Percentiles rank a stretch among this genome's conserved stretches.
Evolutionary conservation across 768 basidiomycete species (phyloP).

Genomic region (Tylopilus felleus): DNA sequence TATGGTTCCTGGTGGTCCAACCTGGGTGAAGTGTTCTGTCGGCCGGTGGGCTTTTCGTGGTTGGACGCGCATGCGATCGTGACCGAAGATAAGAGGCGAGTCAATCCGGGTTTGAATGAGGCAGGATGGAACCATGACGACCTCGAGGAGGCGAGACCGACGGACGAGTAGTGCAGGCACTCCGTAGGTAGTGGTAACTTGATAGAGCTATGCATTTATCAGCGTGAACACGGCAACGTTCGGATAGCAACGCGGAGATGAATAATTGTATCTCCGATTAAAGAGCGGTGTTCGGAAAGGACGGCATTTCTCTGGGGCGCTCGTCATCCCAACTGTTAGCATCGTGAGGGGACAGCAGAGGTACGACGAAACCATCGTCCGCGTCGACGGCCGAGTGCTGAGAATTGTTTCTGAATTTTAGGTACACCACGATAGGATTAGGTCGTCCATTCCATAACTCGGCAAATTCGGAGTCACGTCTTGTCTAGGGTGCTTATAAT

Average conservation of each 20-base stretch:
- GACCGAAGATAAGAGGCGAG: slow-evolving; percentile 67
- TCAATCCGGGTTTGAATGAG: slow-evolving; percentile 64
- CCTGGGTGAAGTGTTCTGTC: slow-evolving; percentile 69
- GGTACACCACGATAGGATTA: slow-evolving; percentile 12
- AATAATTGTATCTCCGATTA: slow-evolving; percentile 23
- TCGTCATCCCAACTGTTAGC: slow-evolving; percentile 9
- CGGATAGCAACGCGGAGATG: slow-evolving; percentile 17
- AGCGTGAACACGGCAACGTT: slow-evolving; percentile 9
- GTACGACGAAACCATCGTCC: slow-evolving; percentile 13
- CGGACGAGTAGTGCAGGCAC: slow-evolving; percentile 8
- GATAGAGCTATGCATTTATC: slow-evolving; percentile 1
- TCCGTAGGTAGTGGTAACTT: not conserved
- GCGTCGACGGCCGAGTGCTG: slow-evolving; percentile 9
- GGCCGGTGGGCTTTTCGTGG: slow-evolving; percentile 82
- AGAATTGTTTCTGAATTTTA: slow-evolving; percentile 6
- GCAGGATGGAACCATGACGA: slow-evolving; percentile 28
- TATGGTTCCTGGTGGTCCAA: slow-evolving; percentile 76
- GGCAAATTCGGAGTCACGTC: slow-evolving; percentile 33
- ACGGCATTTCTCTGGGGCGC: slow-evolving; percentile 25
- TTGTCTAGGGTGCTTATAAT: slow-evolving; percentile 13
- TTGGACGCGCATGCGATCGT: slow-evolving; percentile 56
- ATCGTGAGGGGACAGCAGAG: slow-evolving; percentile 15
- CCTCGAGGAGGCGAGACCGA: slow-evolving; percentile 14
- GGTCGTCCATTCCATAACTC: slow-evolving; percentile 19
- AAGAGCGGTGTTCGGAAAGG: slow-evolving; percentile 17